A percentile compares a stretch with the other conserved stretches of the same genome.
These are phyloP conservation scores for Aspergillus fischeri DNA, from an alignment of 2,329 filamentous ascomycete genomes.

Conservation along the genomic window DNA sequence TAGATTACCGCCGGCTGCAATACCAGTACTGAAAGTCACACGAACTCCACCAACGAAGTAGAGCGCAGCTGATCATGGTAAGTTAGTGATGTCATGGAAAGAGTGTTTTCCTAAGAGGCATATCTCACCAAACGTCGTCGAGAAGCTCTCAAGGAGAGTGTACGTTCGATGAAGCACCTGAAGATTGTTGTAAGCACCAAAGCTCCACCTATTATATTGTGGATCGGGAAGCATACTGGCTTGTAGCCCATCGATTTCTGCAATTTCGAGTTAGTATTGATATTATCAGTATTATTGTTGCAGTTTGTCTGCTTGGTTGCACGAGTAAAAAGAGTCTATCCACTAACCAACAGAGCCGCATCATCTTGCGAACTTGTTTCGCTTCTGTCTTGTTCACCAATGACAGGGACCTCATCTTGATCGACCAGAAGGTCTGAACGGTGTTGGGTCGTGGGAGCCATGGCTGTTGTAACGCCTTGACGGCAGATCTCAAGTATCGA, in stretches of 20 bases:
- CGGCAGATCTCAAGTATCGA: background rate
- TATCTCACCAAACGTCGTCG: slow-evolving; percentile 53
- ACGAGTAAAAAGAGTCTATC: background rate
- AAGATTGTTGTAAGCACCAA: slow-evolving; percentile 2
- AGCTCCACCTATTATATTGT: slow-evolving; percentile 8
- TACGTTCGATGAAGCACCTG: slow-evolving; percentile 57
- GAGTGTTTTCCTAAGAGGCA: slow-evolving; percentile 28
- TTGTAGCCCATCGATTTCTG: slow-evolving; percentile 53
- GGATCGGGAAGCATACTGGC: slow-evolving; percentile 39
- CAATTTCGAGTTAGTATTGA: slow-evolving; percentile 19
- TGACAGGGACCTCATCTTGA: slow-evolving; percentile 16
- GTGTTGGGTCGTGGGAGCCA: slow-evolving; percentile 13
- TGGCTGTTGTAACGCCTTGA: slow-evolving; percentile 2
- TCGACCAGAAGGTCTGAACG: slow-evolving; percentile 21
- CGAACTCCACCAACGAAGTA: slow-evolving; percentile 60
- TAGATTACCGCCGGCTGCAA: slow-evolving; percentile 57
- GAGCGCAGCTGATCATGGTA: slow-evolving; percentile 46
- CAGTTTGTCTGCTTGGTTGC: background rate
- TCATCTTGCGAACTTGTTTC: slow-evolving; percentile 29
- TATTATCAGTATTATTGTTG: background rate
- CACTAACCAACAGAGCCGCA: slow-evolving; percentile 35
- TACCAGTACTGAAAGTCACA: slow-evolving; percentile 60
- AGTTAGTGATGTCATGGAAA: slow-evolving; percentile 24
- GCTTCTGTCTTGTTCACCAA: slow-evolving; percentile 23
- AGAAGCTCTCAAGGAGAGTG: slow-evolving; percentile 56